Percentiles rank a stretch among this genome's conserved stretches.
These are phyloP conservation scores for Thraustotheca clavata DNA, from an alignment of 352 stramenopile genomes.

Conservation along the genomic window DNA sequence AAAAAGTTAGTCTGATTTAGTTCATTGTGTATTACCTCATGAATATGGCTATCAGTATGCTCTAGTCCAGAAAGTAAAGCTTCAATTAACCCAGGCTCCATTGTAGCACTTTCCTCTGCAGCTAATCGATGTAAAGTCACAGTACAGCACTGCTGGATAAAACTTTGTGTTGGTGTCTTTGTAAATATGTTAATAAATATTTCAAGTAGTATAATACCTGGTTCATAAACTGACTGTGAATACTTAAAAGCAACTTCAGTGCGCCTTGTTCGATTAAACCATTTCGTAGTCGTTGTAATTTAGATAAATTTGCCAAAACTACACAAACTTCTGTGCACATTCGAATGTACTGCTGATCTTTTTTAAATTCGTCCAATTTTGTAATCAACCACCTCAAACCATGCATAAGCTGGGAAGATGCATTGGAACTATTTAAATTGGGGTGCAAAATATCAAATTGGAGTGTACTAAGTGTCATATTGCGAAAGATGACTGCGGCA, in stretches of 20 bases:
- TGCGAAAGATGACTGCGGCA: not conserved
- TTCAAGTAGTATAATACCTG: not conserved
- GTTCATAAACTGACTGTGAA: conserved; percentile 38
- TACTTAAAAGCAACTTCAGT: conserved; percentile 30
- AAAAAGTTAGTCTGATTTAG: not conserved
- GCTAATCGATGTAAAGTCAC: conserved; percentile 58
- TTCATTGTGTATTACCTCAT: not conserved
- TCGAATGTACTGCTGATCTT: conserved; percentile 24
- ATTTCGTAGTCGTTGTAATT: conserved; percentile 41
- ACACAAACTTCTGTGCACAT: conserved; percentile 49
- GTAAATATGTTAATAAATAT: not conserved
- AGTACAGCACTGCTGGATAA: conserved; percentile 44
- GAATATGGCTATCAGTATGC: conserved; percentile 9
- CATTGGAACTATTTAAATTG: conserved; percentile 53
- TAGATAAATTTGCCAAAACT: conserved; percentile 64
- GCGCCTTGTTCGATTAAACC: conserved; percentile 29
- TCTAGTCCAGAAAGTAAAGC: conserved; percentile 8
- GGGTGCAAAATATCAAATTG: conserved; percentile 26
- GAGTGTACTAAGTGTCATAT: conserved; percentile 9
- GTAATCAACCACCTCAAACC: conserved; percentile 3
- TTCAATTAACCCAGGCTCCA: conserved; percentile 28
- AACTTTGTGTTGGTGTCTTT: conserved; percentile 17
- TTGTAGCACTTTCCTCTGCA: conserved; percentile 38
- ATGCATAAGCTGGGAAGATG: conserved; percentile 26
- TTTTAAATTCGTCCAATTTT: not conserved